Evolutionary conservation across 306 rosid species (phyloP).

Genomic region (Quillaja saponaria): DNA sequence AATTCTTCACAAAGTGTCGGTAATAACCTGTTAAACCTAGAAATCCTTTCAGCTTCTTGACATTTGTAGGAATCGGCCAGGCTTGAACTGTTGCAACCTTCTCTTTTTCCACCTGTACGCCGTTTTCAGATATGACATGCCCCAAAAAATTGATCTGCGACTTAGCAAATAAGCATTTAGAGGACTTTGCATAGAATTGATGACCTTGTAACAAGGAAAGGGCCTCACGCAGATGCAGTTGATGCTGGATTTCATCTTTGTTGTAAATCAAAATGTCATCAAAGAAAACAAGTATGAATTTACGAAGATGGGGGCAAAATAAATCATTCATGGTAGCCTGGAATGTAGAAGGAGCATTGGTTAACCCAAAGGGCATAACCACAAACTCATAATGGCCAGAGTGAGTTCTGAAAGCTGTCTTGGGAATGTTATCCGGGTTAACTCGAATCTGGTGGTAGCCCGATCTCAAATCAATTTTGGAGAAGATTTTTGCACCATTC

Average conservation of each 20-base stretch:
- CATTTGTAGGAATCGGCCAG: neutral
- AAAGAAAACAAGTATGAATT: neutral
- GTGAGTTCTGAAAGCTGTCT: neutral
- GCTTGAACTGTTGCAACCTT: neutral
- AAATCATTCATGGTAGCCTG: neutral
- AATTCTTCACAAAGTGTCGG: neutral
- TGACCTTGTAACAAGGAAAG: neutral
- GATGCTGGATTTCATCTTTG: neutral
- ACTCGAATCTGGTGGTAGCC: constrained; percentile 4
- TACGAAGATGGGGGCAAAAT: neutral
- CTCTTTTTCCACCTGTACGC: neutral
- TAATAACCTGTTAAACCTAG: neutral
- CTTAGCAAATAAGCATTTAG: neutral
- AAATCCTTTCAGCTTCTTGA: neutral
- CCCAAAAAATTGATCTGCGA: neutral
- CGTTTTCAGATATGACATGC: neutral
- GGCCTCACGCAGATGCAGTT: neutral
- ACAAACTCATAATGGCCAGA: constrained; percentile 6
- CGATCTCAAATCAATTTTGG: neutral
- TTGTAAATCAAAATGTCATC: neutral
- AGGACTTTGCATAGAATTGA: neutral
- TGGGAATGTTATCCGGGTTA: neutral
- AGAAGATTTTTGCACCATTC: neutral
- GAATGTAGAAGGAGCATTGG: neutral
- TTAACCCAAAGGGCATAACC: neutral